Evolutionary conservation across 176 grass and related monocot species (phyloP).

Genomic region (Oryza australiensis): DNA sequence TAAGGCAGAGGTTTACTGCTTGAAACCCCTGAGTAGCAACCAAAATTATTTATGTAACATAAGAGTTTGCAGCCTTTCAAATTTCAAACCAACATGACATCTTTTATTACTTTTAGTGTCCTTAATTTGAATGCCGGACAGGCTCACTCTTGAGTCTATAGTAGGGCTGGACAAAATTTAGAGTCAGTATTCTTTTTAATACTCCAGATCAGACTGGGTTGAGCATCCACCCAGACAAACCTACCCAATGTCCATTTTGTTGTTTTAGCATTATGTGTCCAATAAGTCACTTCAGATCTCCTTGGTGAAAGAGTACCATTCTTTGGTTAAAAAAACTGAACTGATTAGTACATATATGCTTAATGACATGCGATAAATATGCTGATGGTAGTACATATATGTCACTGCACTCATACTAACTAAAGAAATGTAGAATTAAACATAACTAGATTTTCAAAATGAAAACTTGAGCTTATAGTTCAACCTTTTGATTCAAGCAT

Average conservation of each 20-base stretch:
- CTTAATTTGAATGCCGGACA: background rate
- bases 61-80: background rate
- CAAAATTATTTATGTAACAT: background rate
- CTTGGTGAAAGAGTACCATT: background rate
- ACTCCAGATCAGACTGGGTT: background rate
- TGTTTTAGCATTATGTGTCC: background rate
- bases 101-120: background rate
- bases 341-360: background rate
- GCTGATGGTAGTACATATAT: background rate
- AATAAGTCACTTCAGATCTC: background rate
- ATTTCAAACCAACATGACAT: background rate
- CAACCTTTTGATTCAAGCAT: too few relatives aligned
- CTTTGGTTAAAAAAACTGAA: background rate
- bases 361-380: background rate
- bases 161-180: background rate
- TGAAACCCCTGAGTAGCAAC: background rate
- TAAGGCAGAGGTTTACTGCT: background rate
- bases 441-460: constrained; percentile 1
- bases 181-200: background rate
- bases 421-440: background rate
- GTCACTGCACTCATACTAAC: background rate
- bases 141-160: background rate
- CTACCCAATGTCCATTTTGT: background rate
- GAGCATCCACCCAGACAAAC: background rate
- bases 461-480: background rate